Evolutionary conservation across 2,329 filamentous ascomycete species (phyloP).

Genomic region (Pseudocercospora ulei): DNA sequence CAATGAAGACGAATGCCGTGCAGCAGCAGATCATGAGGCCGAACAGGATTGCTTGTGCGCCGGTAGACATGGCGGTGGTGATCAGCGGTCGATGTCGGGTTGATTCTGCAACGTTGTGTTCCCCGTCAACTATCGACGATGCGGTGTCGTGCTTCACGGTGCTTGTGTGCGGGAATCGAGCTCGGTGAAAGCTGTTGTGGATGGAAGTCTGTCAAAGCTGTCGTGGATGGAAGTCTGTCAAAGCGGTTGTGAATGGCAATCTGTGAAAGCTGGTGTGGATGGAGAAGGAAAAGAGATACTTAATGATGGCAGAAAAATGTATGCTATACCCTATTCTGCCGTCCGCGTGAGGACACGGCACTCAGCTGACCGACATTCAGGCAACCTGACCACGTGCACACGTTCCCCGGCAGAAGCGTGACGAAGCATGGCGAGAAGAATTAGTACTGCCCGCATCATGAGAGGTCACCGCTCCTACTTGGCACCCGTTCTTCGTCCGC

Average conservation of each 20-base stretch:
- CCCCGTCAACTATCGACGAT: too few relatives aligned
- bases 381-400: background rate
- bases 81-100: background rate
- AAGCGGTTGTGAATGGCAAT: too few relatives aligned
- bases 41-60: background rate
- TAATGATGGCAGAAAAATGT: background rate
- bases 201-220: too few relatives aligned
- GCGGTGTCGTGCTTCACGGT: too few relatives aligned
- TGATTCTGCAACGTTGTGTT: background rate
- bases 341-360: background rate
- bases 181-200: too few relatives aligned
- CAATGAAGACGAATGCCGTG: background rate
- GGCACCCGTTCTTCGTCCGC: background rate
- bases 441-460: background rate
- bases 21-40: background rate
- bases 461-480: background rate
- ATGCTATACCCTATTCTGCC: background rate
- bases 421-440: background rate
- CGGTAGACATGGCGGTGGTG: background rate
- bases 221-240: too few relatives aligned
- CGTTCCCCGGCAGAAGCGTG: background rate
- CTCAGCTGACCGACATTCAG: constrained; percentile 1
- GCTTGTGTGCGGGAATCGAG: too few relatives aligned
- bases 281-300: background rate
- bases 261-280: too few relatives aligned